Evolutionary conservation across 2,329 filamentous ascomycete species (phyloP).

Genomic region (Xylaria hypoxylon): DNA sequence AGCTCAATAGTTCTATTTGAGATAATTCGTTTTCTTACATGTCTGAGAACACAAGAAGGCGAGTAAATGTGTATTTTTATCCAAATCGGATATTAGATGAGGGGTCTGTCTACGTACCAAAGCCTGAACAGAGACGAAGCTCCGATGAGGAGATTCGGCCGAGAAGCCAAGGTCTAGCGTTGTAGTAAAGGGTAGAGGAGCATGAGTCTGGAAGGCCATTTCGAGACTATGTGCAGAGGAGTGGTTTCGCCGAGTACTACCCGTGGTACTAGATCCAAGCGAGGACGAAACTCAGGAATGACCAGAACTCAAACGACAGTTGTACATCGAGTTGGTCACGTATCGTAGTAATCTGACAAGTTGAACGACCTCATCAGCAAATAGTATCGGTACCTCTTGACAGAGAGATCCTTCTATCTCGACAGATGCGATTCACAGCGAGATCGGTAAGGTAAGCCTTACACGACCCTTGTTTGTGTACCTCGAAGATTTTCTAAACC

Average conservation of each 20-base stretch:
- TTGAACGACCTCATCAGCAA: not conserved
- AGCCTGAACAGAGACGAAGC: not conserved
- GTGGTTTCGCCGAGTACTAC: not conserved
- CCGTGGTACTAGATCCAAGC: not conserved
- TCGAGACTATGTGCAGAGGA: not conserved
- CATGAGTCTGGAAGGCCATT: not conserved
- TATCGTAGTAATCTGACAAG: conserved; percentile 3
- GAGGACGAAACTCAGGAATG: not conserved
- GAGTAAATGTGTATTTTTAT: not conserved
- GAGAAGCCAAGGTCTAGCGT: not conserved
- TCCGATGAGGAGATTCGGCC: not conserved
- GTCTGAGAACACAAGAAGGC: not conserved
- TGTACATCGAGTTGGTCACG: not conserved
- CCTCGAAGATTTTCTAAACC: not conserved
- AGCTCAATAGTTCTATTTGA: not conserved
- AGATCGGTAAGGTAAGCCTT: conserved; percentile 17
- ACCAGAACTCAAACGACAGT: not conserved
- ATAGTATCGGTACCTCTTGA: not conserved
- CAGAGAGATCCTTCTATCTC: not conserved
- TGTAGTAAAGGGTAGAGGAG: not conserved
- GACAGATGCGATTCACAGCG: not conserved
- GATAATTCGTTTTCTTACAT: not conserved
- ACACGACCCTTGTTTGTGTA: conserved; percentile 17
- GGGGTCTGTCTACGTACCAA: not conserved
- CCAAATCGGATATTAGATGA: not conserved